Evolutionary conservation across 2,329 filamentous ascomycete species (phyloP).

Genomic region (Verticillium albo-atrum): DNA sequence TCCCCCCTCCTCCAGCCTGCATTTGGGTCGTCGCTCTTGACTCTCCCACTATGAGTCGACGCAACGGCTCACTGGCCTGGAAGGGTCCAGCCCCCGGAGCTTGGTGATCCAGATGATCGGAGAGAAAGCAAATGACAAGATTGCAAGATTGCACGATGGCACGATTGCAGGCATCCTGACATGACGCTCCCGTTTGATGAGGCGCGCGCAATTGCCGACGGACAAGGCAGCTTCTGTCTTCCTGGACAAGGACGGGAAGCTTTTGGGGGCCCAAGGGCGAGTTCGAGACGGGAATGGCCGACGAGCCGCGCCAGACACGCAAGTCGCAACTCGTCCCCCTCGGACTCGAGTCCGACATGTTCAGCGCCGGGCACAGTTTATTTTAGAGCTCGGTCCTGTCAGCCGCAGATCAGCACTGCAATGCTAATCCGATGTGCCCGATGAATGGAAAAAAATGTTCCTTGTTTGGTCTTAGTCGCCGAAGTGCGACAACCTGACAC

Average conservation of each 20-base stretch:
- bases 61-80: neutral
- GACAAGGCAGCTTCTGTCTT: no score
- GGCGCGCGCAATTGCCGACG: no score
- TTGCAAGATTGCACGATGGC: no score
- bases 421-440: neutral
- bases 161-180: neutral
- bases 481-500: neutral
- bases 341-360: neutral
- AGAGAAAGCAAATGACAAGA: no score
- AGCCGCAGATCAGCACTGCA: slow-evolving; percentile 1
- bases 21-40: neutral
- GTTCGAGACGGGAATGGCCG: neutral
- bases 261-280: neutral
- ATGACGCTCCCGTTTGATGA: no score
- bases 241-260: no score
- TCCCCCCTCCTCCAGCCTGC: no score
- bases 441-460: neutral
- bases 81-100: neutral
- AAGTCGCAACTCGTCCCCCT: neutral
- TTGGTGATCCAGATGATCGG: neutral
- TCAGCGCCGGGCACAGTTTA: neutral
- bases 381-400: neutral
- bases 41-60: neutral
- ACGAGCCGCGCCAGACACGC: neutral
- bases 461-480: neutral